A percentile compares a stretch with the other conserved stretches of the same genome.
Conservation (phyloP, 352 stramenopile genomes). For the Plasmopara halstedii region DNA sequence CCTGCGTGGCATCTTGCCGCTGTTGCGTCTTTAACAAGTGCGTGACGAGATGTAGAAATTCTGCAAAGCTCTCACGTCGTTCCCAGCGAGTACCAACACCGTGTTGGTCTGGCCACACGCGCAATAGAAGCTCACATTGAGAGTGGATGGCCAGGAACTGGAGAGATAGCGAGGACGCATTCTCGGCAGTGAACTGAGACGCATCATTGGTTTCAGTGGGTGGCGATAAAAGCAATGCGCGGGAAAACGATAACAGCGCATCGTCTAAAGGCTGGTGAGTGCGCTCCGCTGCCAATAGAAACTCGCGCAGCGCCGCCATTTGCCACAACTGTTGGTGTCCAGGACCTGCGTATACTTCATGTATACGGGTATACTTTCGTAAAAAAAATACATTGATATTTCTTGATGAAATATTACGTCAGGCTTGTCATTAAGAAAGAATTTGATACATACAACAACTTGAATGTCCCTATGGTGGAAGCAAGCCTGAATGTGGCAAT, state of each 20-base stretch:
- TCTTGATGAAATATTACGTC: too few relatives aligned
- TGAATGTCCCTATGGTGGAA: too few relatives aligned
- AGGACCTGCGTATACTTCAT: not conserved
- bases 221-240: constrained; percentile 8
- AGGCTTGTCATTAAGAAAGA: too few relatives aligned
- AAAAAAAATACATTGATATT: not conserved
- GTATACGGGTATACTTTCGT: not conserved
- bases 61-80: constrained; percentile 58
- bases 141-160: constrained; percentile 51
- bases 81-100: constrained; percentile 47
- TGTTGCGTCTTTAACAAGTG: constrained; percentile 33
- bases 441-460: too few relatives aligned
- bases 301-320: constrained; percentile 42
- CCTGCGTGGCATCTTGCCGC: constrained; percentile 20
- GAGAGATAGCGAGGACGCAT: constrained; percentile 5
- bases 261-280: constrained; percentile 50
- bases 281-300: constrained; percentile 58
- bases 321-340: constrained; percentile 4
- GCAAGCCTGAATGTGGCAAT: too few relatives aligned
- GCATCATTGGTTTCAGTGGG: not conserved
- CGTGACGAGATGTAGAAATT: constrained; percentile 51
- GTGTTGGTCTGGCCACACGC: constrained; percentile 53
- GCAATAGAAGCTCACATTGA: constrained; percentile 48
- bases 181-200: constrained; percentile 2
- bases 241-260: constrained; percentile 34